Percentiles rank a stretch among this genome's conserved stretches.
Evolutionary conservation across 768 basidiomycete species (phyloP).

Genomic region (Auriculariales sp.): DNA sequence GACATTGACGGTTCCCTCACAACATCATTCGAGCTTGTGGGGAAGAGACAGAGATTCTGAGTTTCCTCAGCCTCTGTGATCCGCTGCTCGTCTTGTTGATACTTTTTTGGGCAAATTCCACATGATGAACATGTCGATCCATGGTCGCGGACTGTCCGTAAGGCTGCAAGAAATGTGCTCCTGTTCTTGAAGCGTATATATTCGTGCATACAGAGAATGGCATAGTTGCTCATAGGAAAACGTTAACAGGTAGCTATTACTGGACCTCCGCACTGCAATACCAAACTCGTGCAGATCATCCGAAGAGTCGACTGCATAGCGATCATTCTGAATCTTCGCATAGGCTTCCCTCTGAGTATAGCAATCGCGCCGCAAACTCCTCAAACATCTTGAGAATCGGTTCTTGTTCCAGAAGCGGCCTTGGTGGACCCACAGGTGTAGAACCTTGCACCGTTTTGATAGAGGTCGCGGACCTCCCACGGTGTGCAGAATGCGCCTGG

Average conservation of each 20-base stretch:
- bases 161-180: too few species aligned
- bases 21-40: constrained; percentile 29
- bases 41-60: constrained; percentile 24
- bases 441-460: constrained; percentile 22
- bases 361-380: too few species aligned
- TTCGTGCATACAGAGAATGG: too few species aligned
- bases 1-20: constrained; percentile 26
- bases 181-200: too few species aligned
- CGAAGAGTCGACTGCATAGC: constrained; percentile 34
- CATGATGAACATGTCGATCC: too few species aligned
- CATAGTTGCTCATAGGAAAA: too few species aligned
- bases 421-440: constrained; percentile 29
- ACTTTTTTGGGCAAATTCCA: too few species aligned
- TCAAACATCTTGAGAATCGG: constrained; percentile 23
- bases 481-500: constrained; percentile 22
- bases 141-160: too few species aligned
- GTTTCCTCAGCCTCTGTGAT: constrained; percentile 22
- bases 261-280: too few species aligned
- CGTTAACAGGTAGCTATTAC: too few species aligned
- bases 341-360: constrained; percentile 14
- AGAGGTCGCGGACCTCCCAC: constrained; percentile 20
- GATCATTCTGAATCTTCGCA: constrained; percentile 21
- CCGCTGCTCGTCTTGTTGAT: too few species aligned
- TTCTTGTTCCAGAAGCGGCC: constrained; percentile 24
- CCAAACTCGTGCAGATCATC: too few species aligned